Evolutionary conservation across 2,329 filamentous ascomycete species (phyloP), one percentile per base, ranked within the genome.

Genomic region (Ramularia collo-cygni): DNA sequence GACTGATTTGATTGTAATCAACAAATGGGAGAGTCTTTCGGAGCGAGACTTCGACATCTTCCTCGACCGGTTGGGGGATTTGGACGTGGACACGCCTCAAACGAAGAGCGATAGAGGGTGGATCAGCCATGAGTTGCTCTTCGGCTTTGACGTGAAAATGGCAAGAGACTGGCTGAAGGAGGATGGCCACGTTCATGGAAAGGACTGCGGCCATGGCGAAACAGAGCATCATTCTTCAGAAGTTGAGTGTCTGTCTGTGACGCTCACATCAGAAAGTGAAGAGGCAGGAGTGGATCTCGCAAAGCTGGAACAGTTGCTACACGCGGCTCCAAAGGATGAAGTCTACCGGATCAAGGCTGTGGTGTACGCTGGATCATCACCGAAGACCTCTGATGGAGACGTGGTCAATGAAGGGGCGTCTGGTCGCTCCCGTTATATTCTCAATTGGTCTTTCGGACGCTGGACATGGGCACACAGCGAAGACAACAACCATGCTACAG

Each of bases 371-470:
- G 58, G 64, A 1, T 65, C 61, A 1, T 65, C 68, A 0, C 68
- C 69, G 4, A 52, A 50, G 30, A 40, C 51, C 8, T 40, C 52
- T 8, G 67, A 71, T 12, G 65, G 66, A 13, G 51, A 59, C 9
- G 50, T 56, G 5, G 46, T 54, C 2, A 47, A 51, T 18, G 58
- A 65, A 35, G 52, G 62, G 5, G 51, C 58, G 10, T 51, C 57
- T 7, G 64, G 62, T 2, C 57, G 62, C 14, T 62, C 64, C 12
- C 72, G 85, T 40, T 95, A 92, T 59, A 95, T 98, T 31, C 74
- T 98, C 44, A 98, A 98, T 62, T 98, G 92, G 92, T 92, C 92
- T 0, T 98, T 98, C 65, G 88, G 88, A 1, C 76, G 92, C 19
- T 98, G 92, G 90, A 94, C 80, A 0, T 95, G 90, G 58, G 93